Conservation (phyloP, 2,329 filamentous ascomycete species). For the Akanthomyces muscarius region DNA sequence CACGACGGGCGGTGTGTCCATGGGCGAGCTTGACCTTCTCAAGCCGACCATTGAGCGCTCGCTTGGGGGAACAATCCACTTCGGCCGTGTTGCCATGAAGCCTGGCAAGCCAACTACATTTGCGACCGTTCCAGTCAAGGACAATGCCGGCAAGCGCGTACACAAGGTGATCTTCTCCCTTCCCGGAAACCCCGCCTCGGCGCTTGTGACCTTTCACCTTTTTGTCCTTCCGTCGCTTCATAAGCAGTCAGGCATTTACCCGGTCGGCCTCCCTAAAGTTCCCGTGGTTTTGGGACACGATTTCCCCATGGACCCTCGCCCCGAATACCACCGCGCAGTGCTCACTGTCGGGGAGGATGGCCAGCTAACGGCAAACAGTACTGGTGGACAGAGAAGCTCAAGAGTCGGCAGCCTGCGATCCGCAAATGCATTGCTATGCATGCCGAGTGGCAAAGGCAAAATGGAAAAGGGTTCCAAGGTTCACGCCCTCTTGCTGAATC, state of each 20-base stretch:
- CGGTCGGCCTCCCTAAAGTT: constrained; percentile 66
- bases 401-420: constrained; percentile 82
- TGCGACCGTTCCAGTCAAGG: constrained; percentile 72
- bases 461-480: constrained; percentile 66
- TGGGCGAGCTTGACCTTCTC: constrained; percentile 94
- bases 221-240: constrained; percentile 89
- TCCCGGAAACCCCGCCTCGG: constrained; percentile 90
- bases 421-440: constrained; percentile 80
- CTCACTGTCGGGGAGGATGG: constrained; percentile 66
- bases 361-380: constrained; percentile 68
- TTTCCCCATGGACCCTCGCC: constrained; percentile 70
- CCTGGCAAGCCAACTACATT: constrained; percentile 97
- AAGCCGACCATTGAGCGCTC: constrained; percentile 93
- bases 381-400: constrained; percentile 85
- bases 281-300: constrained; percentile 69
- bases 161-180: constrained; percentile 79
- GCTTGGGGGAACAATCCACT: constrained; percentile 90
- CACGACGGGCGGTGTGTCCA: constrained; percentile 91
- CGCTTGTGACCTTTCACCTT: constrained; percentile 87
- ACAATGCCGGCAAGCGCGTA: constrained; percentile 53
- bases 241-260: constrained; percentile 64
- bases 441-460: constrained; percentile 62
- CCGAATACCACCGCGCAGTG: constrained; percentile 86
- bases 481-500: constrained; percentile 75
- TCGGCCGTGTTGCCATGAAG: constrained; percentile 95